Base-by-base conservation (phyloP, 139 green algal genomes). In the Chlamydomonas sp. region DNA sequence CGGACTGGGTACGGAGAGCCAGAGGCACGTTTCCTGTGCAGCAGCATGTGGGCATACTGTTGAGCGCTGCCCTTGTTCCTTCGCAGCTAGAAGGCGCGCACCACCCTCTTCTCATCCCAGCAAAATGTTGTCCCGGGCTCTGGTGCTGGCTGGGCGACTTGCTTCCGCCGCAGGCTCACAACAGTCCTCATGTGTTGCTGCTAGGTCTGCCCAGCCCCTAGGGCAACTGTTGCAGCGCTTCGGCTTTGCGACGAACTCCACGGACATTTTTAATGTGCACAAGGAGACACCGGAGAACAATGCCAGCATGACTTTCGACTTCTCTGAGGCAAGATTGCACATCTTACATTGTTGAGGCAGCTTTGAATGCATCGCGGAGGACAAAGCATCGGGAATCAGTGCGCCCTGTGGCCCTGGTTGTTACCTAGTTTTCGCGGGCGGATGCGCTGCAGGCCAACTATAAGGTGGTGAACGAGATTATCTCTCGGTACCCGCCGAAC, bases 191-290 rank as follows among this genome's bases (percentile, higher is more conserved):
- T 76, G n/a, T 73, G 12, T 17, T 5, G 14, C 62, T 58, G 12
- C 83, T 63, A 61, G 73, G 0, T 1, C 62, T 60, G 83, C 80
- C 18, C 83, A 87, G 74, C 83, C 83, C 49, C 73, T 87, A n/a
- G 57, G n/a, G 73, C 66, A 62, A 3, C 76, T 87, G 31, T 73
- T 87, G 68, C 72, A 87, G 63, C 76, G 62, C 14, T 79, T 16
- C 20, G 58, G 62, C 72, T 98, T 97, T 83, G 94, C 96, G 15
- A 98, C 96, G 57, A 99, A 99, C 93, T 96, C 92, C 85, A 96
- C 96, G 76, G 96, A 99, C 87, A 89, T 98, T 18, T 98, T 98
- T 90, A 98, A 98, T 79, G 83, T 94, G 64, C 97, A 99, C 89
- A 93, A 90, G 20, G 88, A 97, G 61, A 89, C 93, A 16, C 72